These are phyloP conservation scores for Dioscorea alata DNA, from an alignment of 106 monocot species.

Conservation along the genomic window DNA sequence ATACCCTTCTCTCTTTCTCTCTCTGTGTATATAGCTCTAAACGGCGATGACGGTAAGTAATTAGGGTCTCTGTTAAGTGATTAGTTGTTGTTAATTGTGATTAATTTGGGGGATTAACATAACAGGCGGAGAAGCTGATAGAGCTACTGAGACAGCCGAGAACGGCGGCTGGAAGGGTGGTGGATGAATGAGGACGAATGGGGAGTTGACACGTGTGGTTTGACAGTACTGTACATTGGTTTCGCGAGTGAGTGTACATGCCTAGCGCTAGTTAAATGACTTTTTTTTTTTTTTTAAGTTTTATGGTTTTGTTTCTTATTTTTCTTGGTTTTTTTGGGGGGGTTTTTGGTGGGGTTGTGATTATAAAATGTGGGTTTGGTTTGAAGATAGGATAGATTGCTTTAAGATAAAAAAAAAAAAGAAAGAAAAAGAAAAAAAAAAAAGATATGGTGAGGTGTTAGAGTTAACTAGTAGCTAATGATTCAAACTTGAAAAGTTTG, in stretches of 20 bases:
- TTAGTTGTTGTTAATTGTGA: neutral
- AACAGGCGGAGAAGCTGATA: conserved; percentile 60
- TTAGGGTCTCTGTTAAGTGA: neutral
- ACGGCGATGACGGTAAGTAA: too few relatives aligned
- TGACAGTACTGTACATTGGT: too few relatives aligned
- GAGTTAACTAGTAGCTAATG: neutral
- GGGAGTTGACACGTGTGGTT: too few relatives aligned
- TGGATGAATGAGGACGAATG: neutral
- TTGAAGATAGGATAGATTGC: neutral
- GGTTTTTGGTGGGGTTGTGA: neutral
- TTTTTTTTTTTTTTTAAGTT: too few relatives aligned
- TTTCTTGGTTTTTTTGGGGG: neutral
- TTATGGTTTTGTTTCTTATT: too few relatives aligned
- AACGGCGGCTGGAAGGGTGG: conserved; percentile 4
- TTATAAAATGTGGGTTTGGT: neutral
- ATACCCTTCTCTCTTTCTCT: neutral
- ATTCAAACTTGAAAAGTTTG: too few relatives aligned
- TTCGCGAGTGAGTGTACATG: conserved; percentile 10
- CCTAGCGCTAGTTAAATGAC: neutral
- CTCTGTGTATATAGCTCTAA: too few relatives aligned
- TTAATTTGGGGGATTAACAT: conserved; percentile 4
- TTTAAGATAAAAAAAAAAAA: neutral
- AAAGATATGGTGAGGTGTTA: neutral
- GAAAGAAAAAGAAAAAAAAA: neutral
- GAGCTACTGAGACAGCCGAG: conserved; percentile 49